Conservation (phyloP, 805 yeast species). For the Candida boidinii region DNA sequence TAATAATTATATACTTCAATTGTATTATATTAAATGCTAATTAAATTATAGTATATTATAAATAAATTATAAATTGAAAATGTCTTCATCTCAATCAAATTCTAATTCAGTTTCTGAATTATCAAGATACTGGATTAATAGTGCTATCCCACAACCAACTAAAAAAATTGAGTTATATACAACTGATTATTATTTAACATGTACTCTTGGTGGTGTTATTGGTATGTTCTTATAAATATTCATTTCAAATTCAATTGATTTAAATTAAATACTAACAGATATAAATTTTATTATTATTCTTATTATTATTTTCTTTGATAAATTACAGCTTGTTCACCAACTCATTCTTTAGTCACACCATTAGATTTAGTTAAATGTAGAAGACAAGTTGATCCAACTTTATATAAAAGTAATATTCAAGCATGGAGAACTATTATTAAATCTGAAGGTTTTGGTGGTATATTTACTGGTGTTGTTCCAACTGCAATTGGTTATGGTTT, state of each 20-base stretch:
- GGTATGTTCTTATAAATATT: conserved; percentile 10
- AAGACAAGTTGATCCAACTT: conserved; percentile 69
- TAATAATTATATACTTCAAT: too few species aligned
- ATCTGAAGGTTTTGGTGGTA: conserved; percentile 64
- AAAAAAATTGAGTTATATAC: conserved; percentile 44
- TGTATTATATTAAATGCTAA: too few species aligned
- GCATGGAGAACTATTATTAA: conserved; percentile 75
- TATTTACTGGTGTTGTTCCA: conserved; percentile 87
- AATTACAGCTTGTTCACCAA: conserved; percentile 81
- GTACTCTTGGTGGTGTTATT: conserved; percentile 68
- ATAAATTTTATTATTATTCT: not conserved
- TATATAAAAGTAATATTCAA: conserved; percentile 69
- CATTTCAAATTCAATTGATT: too few species aligned
- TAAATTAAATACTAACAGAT: too few species aligned
- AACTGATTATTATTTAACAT: conserved; percentile 58
- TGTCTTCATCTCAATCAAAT: too few species aligned
- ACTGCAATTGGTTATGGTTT: conserved; percentile 88
- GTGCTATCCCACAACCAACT: too few species aligned
- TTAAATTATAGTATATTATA: too few species aligned
- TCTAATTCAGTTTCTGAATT: too few species aligned
- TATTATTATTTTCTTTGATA: conserved; percentile 1
- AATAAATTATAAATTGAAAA: too few species aligned
- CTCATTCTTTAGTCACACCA: conserved; percentile 90
- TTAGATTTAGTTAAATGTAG: conserved; percentile 91
- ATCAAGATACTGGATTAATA: too few species aligned